Evolutionary conservation across 768 basidiomycete genomes (phyloP).

Genomic region (Neoboletus magnificus): DNA sequence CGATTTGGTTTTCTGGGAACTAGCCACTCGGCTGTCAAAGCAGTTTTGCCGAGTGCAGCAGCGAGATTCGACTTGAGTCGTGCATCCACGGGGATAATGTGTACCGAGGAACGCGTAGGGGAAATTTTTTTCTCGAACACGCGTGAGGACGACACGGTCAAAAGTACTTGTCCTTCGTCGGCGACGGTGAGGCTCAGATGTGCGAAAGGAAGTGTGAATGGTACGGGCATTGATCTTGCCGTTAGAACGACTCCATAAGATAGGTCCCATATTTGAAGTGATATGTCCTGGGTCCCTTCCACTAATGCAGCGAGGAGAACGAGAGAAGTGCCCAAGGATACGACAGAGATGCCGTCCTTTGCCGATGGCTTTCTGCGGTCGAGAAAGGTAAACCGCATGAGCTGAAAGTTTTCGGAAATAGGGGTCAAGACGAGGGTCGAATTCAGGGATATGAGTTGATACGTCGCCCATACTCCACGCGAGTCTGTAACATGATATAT

Average conservation of each 20-base stretch:
- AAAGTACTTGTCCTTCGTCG: conserved; percentile 46
- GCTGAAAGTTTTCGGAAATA: conserved; percentile 19
- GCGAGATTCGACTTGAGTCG: conserved; percentile 60
- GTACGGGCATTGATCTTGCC: conserved; percentile 47
- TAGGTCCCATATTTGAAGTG: conserved; percentile 64
- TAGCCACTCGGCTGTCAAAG: conserved; percentile 47
- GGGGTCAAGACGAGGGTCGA: conserved; percentile 25
- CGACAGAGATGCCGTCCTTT: conserved; percentile 32
- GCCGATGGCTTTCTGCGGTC: conserved; percentile 4
- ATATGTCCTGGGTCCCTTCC: conserved; percentile 38
- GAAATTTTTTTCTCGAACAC: not conserved
- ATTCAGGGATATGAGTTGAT: conserved; percentile 30
- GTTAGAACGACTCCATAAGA: conserved; percentile 65
- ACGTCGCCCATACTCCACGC: conserved; percentile 42
- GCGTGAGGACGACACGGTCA: conserved; percentile 44
- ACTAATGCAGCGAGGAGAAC: conserved; percentile 51
- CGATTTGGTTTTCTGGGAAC: conserved; percentile 1
- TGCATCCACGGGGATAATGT: conserved; percentile 56
- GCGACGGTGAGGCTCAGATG: conserved; percentile 32
- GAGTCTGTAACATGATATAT: conserved; percentile 33
- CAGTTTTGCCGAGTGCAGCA: conserved; percentile 54
- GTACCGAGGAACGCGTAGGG: conserved; percentile 46
- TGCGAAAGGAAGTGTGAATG: conserved; percentile 38
- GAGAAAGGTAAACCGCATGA: conserved; percentile 26
- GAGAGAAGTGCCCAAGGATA: conserved; percentile 55